Base-by-base conservation (phyloP, 352 stramenopile genomes). In the Phytopythium kandeliae region DNA sequence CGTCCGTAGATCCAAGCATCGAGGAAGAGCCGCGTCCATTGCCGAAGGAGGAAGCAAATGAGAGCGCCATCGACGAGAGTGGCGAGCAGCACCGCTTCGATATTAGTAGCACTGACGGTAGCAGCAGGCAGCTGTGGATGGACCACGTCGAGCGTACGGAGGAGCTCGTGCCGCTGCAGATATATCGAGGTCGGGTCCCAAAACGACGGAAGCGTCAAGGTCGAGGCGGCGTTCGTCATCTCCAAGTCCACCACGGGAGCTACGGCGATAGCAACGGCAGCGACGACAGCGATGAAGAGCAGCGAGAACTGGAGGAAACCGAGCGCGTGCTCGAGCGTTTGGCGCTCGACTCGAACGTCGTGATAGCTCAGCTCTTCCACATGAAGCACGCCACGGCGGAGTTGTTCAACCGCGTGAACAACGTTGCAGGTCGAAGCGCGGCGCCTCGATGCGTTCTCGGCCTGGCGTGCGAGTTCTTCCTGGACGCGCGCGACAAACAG, bases 391-490 rank as follows among this genome's bases (percentile, higher is more conserved):
- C 68, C 19, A 76, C 71, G 25, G 75, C 62, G 10, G 76, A 85
- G 48, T 77, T 87, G 7, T 59, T 78, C 16, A 77, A 69, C 42
- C 69, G 62, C 9, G 62, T 85, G 4, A 87, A 87, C 36, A 57
- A 69, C 36, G 30, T 31, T n/a, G 16, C 25, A 21, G 28, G 44
- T 3, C 17, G 10, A 10, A 26, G 17, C 22, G 8, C 25, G 3
- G 25, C 44, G 8, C 26, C 28, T 28, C 44, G 30, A 17, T 26
- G 21, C 30, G 28, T 11, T 17, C 28, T 30, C 33, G 48, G 66
- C n/a, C 62, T 85, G 6, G 51, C 63, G 3, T 85, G 71, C 33
- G 74, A 87, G 59, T 87, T 82, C 34, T 85, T 85, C 30, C 35
- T 87, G 15, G 54, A 57, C n/a, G 64, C 62, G 4, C 16, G 36